phyloP scores from a whole-genome alignment of 1,284 basidiomycete species.

The Acaromyces ingoldii region DNA sequence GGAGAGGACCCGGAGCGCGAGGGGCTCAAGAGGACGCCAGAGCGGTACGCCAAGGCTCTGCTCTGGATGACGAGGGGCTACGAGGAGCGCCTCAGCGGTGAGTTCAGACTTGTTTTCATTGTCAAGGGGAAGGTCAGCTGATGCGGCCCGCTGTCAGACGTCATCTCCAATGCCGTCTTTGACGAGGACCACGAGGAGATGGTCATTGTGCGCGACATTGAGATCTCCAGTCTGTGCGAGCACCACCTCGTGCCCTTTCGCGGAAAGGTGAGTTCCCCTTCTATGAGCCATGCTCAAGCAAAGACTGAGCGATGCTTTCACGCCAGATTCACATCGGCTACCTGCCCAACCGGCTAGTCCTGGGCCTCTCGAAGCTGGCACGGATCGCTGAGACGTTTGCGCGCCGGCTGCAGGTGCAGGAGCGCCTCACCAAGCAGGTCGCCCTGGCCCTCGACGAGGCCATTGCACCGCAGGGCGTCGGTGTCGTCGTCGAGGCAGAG shows the following conservation, averaged over 20 bases:
- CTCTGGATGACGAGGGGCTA: conserved; percentile 99
- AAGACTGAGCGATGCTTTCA: background rate
- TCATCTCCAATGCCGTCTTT: conserved; percentile 97
- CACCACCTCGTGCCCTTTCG: conserved; percentile 98
- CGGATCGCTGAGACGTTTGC: conserved; percentile 97
- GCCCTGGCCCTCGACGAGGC: conserved; percentile 96
- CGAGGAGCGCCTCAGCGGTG: conserved; percentile 77
- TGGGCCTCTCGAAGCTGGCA: conserved; percentile 95
- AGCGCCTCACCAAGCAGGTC: conserved; percentile 94
- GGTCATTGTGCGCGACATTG: conserved; percentile 97
- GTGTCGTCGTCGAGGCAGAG: conserved; percentile 71
- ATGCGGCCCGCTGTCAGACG: conserved; percentile 60
- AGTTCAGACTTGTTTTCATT: background rate
- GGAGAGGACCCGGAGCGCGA: conserved; percentile 96
- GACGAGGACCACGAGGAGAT: conserved; percentile 99
- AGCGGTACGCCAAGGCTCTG: conserved; percentile 91
- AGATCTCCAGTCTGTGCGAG: conserved; percentile 94
- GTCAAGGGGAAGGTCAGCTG: background rate
- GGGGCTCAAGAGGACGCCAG: conserved; percentile 83
- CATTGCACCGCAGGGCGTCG: conserved; percentile 93
- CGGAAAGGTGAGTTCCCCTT: conserved; percentile 70
- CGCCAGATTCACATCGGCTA: conserved; percentile 62
- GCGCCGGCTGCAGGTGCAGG: conserved; percentile 91
- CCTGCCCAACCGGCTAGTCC: conserved; percentile 89
- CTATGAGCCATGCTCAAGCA: too few species aligned